Evolutionary conservation across 225 moss, liverwort and hornwort genomes (phyloP).

Genomic region (Polytrichum formosum): DNA sequence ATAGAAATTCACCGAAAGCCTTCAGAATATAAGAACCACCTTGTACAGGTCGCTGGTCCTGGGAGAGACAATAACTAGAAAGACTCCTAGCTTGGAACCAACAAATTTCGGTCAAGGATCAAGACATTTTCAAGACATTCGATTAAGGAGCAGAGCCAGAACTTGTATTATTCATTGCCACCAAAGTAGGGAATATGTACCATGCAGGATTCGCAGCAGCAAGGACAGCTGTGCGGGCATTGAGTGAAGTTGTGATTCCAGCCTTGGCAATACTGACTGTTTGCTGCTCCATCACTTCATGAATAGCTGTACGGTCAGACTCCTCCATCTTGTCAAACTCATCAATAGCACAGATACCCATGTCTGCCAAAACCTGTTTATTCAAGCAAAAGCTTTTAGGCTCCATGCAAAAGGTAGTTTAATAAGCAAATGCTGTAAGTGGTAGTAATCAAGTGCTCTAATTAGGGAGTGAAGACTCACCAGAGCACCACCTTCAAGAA

Average conservation of each 20-base stretch:
- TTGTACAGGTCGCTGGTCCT: too few relatives aligned
- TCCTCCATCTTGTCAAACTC: slow-evolving; percentile 99
- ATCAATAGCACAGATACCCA: slow-evolving; percentile 96
- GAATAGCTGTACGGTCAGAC: slow-evolving; percentile 93
- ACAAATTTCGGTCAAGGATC: too few relatives aligned
- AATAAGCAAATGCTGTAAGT: too few relatives aligned
- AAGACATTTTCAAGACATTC: too few relatives aligned
- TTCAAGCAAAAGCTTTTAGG: slow-evolving; percentile 8
- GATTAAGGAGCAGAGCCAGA: background rate
- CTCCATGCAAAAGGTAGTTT: too few relatives aligned
- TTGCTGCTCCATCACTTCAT: slow-evolving; percentile 99
- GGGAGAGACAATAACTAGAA: too few relatives aligned
- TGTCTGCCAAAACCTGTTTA: slow-evolving; percentile 84
- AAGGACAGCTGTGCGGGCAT: slow-evolving; percentile 95
- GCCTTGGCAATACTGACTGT: slow-evolving; percentile 99
- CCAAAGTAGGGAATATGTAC: slow-evolving; percentile 20
- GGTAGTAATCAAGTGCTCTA: too few relatives aligned
- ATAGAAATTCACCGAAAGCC: background rate
- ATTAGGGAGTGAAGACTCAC: slow-evolving; percentile 31
- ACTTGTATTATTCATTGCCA: background rate
- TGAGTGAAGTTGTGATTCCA: slow-evolving; percentile 94
- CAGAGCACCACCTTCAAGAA: slow-evolving; percentile 95
- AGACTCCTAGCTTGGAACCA: too few relatives aligned
- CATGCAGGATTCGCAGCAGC: slow-evolving; percentile 98
- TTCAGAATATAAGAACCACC: background rate